A percentile compares a stretch with the other conserved stretches of the same genome.
phyloP scores from a whole-genome alignment of 768 basidiomycete genomes.

The Lepiota brunneoincarnata region DNA sequence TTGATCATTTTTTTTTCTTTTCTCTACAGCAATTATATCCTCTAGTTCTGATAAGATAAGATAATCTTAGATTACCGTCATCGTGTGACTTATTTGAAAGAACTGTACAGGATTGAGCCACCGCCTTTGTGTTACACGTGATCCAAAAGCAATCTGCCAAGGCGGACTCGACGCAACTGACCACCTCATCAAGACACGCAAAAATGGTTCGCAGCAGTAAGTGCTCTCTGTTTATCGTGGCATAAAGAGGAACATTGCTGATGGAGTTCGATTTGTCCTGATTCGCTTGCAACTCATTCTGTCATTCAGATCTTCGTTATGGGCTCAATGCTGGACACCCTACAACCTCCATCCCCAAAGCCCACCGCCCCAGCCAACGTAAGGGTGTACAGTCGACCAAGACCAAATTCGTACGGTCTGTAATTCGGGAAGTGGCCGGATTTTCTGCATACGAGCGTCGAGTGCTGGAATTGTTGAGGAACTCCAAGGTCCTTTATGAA shows the following conservation, averaged over 20 bases:
- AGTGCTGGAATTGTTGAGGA: slow-evolving; percentile 96
- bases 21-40: slow-evolving; percentile 15
- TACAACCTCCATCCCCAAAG: slow-evolving; percentile 79
- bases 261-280: background rate
- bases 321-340: slow-evolving; percentile 89
- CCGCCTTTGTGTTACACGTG: slow-evolving; percentile 30
- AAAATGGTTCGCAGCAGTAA: slow-evolving; percentile 79
- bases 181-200: slow-evolving; percentile 53
- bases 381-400: slow-evolving; percentile 90
- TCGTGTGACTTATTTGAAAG: slow-evolving; percentile 23
- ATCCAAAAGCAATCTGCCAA: slow-evolving; percentile 19
- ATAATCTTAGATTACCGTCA: slow-evolving; percentile 20
- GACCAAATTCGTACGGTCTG: slow-evolving; percentile 90
- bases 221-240: slow-evolving; percentile 24
- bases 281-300: background rate
- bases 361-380: slow-evolving; percentile 78
- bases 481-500: slow-evolving; percentile 74
- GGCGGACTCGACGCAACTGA: slow-evolving; percentile 27
- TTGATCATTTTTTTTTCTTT: slow-evolving; percentile 15
- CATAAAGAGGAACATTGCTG: slow-evolving; percentile 13
- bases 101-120: slow-evolving; percentile 66
- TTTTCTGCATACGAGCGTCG: slow-evolving; percentile 98
- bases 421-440: slow-evolving; percentile 95
- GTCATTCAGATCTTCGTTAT: slow-evolving; percentile 68
- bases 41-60: slow-evolving; percentile 24